A percentile compares a stretch with the other conserved stretches of the same genome.
Conservation (phyloP, 306 rosid genomes). For the Malus asiatica region DNA sequence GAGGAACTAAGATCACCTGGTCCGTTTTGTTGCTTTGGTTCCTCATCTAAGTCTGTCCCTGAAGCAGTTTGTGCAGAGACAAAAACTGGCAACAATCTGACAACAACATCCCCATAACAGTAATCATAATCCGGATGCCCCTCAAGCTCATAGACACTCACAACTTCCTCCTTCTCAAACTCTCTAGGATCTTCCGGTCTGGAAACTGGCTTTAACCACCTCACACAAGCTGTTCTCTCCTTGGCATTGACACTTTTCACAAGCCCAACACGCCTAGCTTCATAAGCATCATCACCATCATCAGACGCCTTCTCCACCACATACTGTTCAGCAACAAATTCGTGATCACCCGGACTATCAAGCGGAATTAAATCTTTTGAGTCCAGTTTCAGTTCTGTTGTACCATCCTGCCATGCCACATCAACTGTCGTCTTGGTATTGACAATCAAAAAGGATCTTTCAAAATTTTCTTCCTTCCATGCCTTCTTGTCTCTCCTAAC, state of each 20-base stretch:
- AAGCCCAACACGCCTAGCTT: slow-evolving; percentile 85
- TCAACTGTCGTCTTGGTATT: slow-evolving; percentile 75
- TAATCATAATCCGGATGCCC: slow-evolving; percentile 97
- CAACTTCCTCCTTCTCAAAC: slow-evolving; percentile 84
- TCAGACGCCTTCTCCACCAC: slow-evolving; percentile 92
- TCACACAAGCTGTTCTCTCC: slow-evolving; percentile 88
- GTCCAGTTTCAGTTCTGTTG: slow-evolving; percentile 35
- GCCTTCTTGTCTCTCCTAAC: slow-evolving; percentile 82
- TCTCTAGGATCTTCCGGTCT: slow-evolving; percentile 86
- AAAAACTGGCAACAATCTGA: slow-evolving; percentile 69
- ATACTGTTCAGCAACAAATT: slow-evolving; percentile 92
- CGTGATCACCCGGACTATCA: slow-evolving; percentile 95
- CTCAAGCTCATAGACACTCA: slow-evolving; percentile 93
- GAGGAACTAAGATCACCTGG: slow-evolving; percentile 28
- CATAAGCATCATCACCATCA: slow-evolving; percentile 51
- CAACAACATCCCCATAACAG: slow-evolving; percentile 96
- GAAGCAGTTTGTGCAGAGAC: slow-evolving; percentile 37
- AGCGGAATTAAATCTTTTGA: slow-evolving; percentile 75
- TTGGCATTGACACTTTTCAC: slow-evolving; percentile 87
- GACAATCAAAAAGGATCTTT: slow-evolving; percentile 78
- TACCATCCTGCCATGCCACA: slow-evolving; percentile 97
- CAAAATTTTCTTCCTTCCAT: slow-evolving; percentile 83
- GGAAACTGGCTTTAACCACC: slow-evolving; percentile 75
- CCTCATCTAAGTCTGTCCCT: slow-evolving; percentile 38
- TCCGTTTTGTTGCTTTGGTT: slow-evolving; percentile 38